Evolutionary conservation across 306 rosid genomes (phyloP).

Genomic region (Prunus armeniaca): DNA sequence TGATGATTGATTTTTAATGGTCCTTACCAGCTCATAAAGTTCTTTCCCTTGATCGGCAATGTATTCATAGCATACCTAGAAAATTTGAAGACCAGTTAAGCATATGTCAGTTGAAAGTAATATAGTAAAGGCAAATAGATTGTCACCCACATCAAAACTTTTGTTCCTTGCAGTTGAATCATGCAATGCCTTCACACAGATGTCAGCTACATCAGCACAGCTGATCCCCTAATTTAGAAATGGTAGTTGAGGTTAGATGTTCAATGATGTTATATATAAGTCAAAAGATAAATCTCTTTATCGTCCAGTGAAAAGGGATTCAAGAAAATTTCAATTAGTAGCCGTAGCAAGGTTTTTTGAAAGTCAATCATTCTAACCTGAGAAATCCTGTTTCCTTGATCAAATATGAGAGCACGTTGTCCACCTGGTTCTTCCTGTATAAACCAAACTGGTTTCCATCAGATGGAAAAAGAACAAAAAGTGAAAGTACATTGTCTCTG

Average conservation of each 20-base stretch:
- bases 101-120: conserved; percentile 11
- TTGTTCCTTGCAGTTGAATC: conserved; percentile 95
- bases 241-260: conserved; percentile 5
- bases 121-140: conserved; percentile 9
- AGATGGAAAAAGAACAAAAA: background rate
- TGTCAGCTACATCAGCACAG: conserved; percentile 99
- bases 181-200: conserved; percentile 94
- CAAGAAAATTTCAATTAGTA: background rate
- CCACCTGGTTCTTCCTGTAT: conserved; percentile 98
- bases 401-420: conserved; percentile 92
- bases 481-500: background rate
- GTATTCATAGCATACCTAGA: conserved; percentile 89
- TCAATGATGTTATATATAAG: background rate
- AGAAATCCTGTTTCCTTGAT: conserved; percentile 94
- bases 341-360: background rate
- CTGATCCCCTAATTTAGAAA: conserved; percentile 69
- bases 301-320: background rate
- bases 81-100: conserved; percentile 24
- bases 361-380: conserved; percentile 48
- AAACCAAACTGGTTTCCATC: background rate
- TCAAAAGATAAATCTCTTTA: background rate
- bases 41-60: conserved; percentile 86
- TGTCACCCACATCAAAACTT: conserved; percentile 84
- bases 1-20: background rate
- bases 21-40: conserved; percentile 92